Evolutionary conservation across 768 basidiomycete species (phyloP).

Genomic region (Psilocybe tampanensis): DNA sequence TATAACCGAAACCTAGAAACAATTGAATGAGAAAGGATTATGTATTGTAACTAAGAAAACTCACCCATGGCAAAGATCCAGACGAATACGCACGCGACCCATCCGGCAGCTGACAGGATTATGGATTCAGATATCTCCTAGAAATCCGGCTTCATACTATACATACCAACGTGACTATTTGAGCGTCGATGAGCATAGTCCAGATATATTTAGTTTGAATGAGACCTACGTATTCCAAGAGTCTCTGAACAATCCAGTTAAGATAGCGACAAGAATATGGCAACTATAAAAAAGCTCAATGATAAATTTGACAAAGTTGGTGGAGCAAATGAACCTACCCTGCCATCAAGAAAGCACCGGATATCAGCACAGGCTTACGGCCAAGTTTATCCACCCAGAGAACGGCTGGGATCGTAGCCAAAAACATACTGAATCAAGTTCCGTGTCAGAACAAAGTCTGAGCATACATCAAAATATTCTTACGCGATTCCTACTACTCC

Average conservation of each 20-base stretch:
- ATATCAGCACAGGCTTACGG: constrained; percentile 71
- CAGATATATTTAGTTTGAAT: neutral
- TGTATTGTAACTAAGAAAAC: constrained; percentile 9
- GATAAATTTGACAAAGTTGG: neutral
- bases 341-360: constrained; percentile 78
- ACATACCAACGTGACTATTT: constrained; percentile 35
- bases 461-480: constrained; percentile 21
- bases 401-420: constrained; percentile 80
- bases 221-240: constrained; percentile 50
- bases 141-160: neutral
- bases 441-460: neutral
- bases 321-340: constrained; percentile 39
- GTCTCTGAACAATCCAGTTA: constrained; percentile 60
- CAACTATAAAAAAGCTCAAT: constrained; percentile 39
- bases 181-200: neutral
- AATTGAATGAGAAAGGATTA: neutral
- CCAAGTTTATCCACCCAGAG: constrained; percentile 80
- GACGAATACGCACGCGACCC: constrained; percentile 69
- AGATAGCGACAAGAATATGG: constrained; percentile 69
- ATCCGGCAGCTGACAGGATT: constrained; percentile 56
- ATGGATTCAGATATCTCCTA: neutral
- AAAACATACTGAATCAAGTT: constrained; percentile 55
- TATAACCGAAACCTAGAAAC: constrained; percentile 64
- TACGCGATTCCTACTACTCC: constrained; percentile 83
- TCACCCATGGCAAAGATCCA: constrained; percentile 75